These are phyloP conservation scores for Venturia nashicola DNA, from an alignment of 2,329 filamentous ascomycete species.

Conservation along the genomic window DNA sequence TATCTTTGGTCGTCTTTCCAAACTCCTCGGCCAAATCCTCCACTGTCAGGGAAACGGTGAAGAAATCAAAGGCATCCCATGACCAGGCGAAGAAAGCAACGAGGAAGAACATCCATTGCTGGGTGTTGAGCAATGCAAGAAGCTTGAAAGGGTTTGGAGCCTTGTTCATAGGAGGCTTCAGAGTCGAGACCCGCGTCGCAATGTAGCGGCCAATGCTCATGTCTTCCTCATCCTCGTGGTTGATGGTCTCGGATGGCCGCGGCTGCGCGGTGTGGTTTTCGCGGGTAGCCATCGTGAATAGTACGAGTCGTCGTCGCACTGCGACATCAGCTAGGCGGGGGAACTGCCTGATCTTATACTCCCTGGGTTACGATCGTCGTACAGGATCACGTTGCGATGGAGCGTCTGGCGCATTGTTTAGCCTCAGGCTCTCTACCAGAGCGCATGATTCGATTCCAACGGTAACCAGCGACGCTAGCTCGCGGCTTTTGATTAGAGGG, in stretches of 20 bases:
- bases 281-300: neutral
- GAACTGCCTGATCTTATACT: neutral
- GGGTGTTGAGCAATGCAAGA: conserved; percentile 17
- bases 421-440: neutral
- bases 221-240: neutral
- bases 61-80: conserved; percentile 56
- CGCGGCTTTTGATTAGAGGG: no score
- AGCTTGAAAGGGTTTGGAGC: conserved; percentile 38
- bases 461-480: neutral
- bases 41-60: conserved; percentile 31
- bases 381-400: neutral
- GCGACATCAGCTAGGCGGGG: neutral
- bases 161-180: conserved; percentile 38
- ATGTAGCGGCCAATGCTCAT: conserved; percentile 25
- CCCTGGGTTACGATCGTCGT: neutral
- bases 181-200: conserved; percentile 33
- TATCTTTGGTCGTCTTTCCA: conserved; percentile 38
- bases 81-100: conserved; percentile 28
- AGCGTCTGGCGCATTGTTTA: neutral
- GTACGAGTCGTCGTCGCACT: no score
- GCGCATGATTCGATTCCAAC: neutral
- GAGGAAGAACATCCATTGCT: conserved; percentile 14
- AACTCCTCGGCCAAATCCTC: conserved; percentile 41
- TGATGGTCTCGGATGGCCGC: neutral
- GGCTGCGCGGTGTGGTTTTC: neutral